Base-by-base conservation (phyloP, 2,329 filamentous ascomycete genomes). In the Furcasterigmium furcatum region DNA sequence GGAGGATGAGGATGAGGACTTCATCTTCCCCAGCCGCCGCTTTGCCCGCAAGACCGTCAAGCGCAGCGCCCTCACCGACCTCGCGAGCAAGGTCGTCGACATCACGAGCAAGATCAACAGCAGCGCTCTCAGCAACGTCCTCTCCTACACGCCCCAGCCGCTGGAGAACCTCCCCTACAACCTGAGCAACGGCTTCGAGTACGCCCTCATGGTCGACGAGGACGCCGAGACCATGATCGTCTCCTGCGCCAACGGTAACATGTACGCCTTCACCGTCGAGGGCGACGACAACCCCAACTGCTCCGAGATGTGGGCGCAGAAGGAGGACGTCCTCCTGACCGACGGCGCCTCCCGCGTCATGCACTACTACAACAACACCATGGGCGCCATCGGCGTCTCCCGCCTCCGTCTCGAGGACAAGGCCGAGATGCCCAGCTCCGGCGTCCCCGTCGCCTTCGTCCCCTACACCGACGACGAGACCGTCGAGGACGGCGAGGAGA, bases 281-380 rank as follows among this genome's bases (percentile, higher is more conserved):
- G 47, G 54, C 42, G 25, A 44, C n/a, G 50, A 49, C 19, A 53
- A 46, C 32, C 38, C 43, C 2, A 44, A 45, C 34, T 60, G 55
- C 51, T 56, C 50, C 42, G 49, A 50, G 27, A 43, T 56, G 29
- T 64, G 58, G 57, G 48, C 56, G 3, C 46, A 44, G 5, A 46
- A 42, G 13, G 44, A 53, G 1, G 51, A 55, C 10, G 46, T 48
- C 6, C 44, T 61, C 10, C 51, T 57, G 21, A 50, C 41, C 8
- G 59, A 61, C 38, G 58, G 52, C 22, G 46, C 46, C 4, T 43
- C 46, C 7, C 50, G 56, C n/a, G 40, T 60, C 9, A 53, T 65
- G 52, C 59, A 65, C 52, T 65, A 63, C 57, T 65, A 64, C 53
- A 49, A 48, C 16, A 52, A 64, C 46, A 58, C 60, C 44, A 66